Evolutionary conservation across 2,329 filamentous ascomycete genomes (phyloP), one percentile per base, ranked within the genome.

Genomic region (Cryphonectria japonica): DNA sequence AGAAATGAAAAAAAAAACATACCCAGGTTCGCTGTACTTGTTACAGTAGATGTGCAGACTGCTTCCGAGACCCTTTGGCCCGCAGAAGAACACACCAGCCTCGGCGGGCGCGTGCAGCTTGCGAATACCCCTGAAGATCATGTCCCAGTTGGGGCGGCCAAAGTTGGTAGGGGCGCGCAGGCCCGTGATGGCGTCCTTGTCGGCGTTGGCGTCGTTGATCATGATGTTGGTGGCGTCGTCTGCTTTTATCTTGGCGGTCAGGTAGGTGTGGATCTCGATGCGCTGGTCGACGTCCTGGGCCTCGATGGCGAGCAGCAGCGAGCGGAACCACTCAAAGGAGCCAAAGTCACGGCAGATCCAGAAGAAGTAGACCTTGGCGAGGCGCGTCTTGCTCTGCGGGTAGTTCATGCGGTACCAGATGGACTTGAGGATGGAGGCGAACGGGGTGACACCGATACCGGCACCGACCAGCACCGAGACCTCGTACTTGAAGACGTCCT

Each of bases 351-450:
- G 88, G 85, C 93, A 95, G 73, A 96, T 91, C 93, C 93, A 96
- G 87, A 96, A 94, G 85, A 96, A 96, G 84, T 96, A 97, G 34
- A 97, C 93, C 81, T 96, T 97, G 77, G 91, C 87, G 60, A 97
- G 86, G 4, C 92, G 87, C 2, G 92, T 95, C 83, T 92, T 92
- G 81, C 91, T 89, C 79, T 93, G 91, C 2, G 92, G 92, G 82
- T 93, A 95, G 85, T 94, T 95, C 91, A 95, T 94, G 66, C 93
- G 89, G 84, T 96, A 97, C 93, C 93, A 97, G 82, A 97, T 95
- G 68, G 92, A 94, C 85, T 97, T 97, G 78, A 95, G 86, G 76
- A 95, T 95, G 0, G 92, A 94, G 16, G 93, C 93, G 82, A 94
- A 95, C 0, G 93, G 93, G n/a, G 93, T 95, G 16, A 95, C 92